Evolutionary conservation across 768 basidiomycete species (phyloP).

Genomic region (Russula vinacea): DNA sequence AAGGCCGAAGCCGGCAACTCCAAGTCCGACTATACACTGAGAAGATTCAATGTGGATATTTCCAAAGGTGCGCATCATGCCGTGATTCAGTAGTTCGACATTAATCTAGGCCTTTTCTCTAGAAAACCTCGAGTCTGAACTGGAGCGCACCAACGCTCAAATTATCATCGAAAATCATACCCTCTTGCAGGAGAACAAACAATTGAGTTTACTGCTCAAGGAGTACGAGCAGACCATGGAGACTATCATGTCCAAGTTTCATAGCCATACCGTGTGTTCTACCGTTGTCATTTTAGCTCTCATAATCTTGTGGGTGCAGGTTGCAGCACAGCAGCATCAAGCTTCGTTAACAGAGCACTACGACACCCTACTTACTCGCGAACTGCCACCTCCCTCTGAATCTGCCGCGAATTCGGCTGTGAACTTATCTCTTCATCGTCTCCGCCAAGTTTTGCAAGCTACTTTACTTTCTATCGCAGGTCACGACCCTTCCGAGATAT

Average conservation of each 20-base stretch:
- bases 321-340: constrained; percentile 91
- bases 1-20: constrained; percentile 31
- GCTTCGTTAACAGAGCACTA: constrained; percentile 85
- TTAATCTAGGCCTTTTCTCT: constrained; percentile 10
- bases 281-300: constrained; percentile 21
- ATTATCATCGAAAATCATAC: constrained; percentile 92
- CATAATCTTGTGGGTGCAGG: constrained; percentile 41
- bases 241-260: constrained; percentile 94
- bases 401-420: constrained; percentile 58
- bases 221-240: constrained; percentile 96
- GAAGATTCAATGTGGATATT: constrained; percentile 49
- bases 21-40: constrained; percentile 41
- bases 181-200: constrained; percentile 91
- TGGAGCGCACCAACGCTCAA: constrained; percentile 86
- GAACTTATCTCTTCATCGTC: constrained; percentile 64
- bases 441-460: constrained; percentile 65
- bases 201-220: constrained; percentile 80
- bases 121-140: constrained; percentile 92
- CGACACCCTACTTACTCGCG: constrained; percentile 75
- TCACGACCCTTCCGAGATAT: constrained; percentile 41
- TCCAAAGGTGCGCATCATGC: constrained; percentile 36
- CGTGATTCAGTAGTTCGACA: neutral
- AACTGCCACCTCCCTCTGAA: constrained; percentile 51
- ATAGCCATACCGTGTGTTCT: constrained; percentile 77
- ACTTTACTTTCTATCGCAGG: constrained; percentile 70